Conservation (phyloP, 2,329 filamentous ascomycete genomes). For the Aspergillus ochraceus region DNA sequence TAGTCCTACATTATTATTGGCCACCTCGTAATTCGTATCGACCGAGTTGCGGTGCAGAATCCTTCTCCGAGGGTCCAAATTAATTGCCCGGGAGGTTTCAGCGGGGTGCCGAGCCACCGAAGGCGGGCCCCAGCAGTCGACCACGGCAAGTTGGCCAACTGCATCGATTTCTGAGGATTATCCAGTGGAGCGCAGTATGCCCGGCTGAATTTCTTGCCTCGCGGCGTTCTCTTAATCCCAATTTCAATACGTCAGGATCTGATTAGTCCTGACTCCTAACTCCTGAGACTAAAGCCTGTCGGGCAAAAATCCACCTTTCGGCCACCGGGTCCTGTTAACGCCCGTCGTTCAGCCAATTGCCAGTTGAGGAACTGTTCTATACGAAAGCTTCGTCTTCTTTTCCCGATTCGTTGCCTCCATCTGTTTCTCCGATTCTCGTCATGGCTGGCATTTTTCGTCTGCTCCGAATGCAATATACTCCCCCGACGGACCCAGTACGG, state of each 20-base stretch:
- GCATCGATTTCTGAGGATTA: not conserved
- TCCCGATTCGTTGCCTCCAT: not conserved
- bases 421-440: slow-evolving; percentile 1
- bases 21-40: not conserved
- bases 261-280: not conserved
- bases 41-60: not conserved
- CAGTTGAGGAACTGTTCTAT: not conserved
- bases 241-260: not conserved
- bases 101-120: slow-evolving; percentile 16
- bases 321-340: not conserved
- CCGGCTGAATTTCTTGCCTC: not conserved
- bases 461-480: slow-evolving; percentile 32
- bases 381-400: not conserved
- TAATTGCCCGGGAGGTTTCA: slow-evolving; percentile 2
- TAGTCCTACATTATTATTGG: not conserved
- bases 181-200: not conserved
- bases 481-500: slow-evolving; percentile 36
- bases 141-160: not conserved
- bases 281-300: not conserved
- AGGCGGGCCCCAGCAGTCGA: slow-evolving; percentile 9
- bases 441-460: slow-evolving; percentile 33
- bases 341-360: not conserved
- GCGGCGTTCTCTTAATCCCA: not conserved
- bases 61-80: slow-evolving; percentile 1
- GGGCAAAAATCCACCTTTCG: not conserved